Percentiles rank a stretch among this genome's conserved stretches.
phyloP scores from a whole-genome alignment of 2,329 filamentous ascomycete species.

The Colletotrichum cereale region DNA sequence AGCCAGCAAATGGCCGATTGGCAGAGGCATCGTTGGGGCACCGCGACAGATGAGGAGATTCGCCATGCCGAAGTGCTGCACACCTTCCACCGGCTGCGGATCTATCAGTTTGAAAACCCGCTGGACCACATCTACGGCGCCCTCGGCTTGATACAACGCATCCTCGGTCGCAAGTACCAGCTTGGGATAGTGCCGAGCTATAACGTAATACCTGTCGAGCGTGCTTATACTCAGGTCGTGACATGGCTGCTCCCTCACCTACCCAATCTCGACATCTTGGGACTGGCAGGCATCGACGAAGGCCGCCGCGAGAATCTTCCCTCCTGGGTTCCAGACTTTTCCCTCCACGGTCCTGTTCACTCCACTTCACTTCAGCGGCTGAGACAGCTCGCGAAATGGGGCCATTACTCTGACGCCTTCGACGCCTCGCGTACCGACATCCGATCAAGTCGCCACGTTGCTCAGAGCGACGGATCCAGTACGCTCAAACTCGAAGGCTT shows the following conservation, averaged over 20 bases:
- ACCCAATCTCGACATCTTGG: slow-evolving; percentile 28
- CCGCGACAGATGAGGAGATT: slow-evolving; percentile 13
- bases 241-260: slow-evolving; percentile 12
- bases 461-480: background rate
- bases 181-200: slow-evolving; percentile 7
- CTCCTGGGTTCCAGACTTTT: slow-evolving; percentile 31
- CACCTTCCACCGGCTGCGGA: slow-evolving; percentile 20
- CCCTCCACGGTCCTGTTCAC: slow-evolving; percentile 1
- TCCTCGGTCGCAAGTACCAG: slow-evolving; percentile 6
- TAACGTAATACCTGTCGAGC: slow-evolving; percentile 2
- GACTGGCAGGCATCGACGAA: slow-evolving; percentile 11
- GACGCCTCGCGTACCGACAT: slow-evolving; percentile 1
- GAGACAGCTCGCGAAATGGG: background rate
- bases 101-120: slow-evolving; percentile 20
- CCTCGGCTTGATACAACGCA: slow-evolving; percentile 19
- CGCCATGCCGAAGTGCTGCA: slow-evolving; percentile 24
- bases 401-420: background rate
- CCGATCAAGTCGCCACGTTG: background rate
- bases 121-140: slow-evolving; percentile 22
- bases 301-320: slow-evolving; percentile 9
- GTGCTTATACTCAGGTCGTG: slow-evolving; percentile 13
- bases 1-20: background rate
- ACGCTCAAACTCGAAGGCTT: background rate
- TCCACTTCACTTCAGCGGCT: slow-evolving; percentile 17
- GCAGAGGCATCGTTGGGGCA: slow-evolving; percentile 24